Evolutionary conservation across 2,329 filamentous ascomycete species (phyloP), one percentile per base, ranked within the genome.

Genomic region (Pestalotiopsis sp.): DNA sequence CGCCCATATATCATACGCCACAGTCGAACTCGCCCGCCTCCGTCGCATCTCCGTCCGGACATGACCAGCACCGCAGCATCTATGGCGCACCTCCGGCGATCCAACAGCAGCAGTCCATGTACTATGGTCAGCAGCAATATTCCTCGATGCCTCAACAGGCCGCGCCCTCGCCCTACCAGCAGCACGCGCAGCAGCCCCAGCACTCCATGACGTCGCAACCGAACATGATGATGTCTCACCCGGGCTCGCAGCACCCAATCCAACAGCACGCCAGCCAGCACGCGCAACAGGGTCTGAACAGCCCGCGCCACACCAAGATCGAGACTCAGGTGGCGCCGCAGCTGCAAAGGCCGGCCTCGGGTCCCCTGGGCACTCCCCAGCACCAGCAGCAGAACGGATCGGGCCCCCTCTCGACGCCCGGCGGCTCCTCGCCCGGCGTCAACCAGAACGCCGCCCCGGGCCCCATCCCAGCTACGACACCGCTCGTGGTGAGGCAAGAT

Each of bases 11-110:
- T 80, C 93, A 98, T 81, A 97, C 95, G 20, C 94, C 95, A 67
- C 95, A 98, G 83, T 97, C 95, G 68, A 97, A 95, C 81, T 97
- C 95, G 67, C 95, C 95, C 63, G 93, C 94, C 52, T 97, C 95
- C 64, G 95, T 98, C 75, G 93, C 95, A 71, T 98, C 95, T 41
- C 92, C 94, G 25, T 93, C 94, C 68, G 88, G 90, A 68, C 94
- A 97, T 81, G 95, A 98, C 78, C 93, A 95, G 77, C 93, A 97
- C 83, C 88, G 95, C 74, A 91, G 90, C 75, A 88, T 98, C 78
- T 98, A 98, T 81, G 91, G 90, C 45, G 92, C 95, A 76, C 91
- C 92, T 64, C 38, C 61, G 20, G 84, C 92, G 68, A 93, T 96
- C 80, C 89, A 97, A 81, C 88, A 93, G 74, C 93, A 92, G 73